Conservation (phyloP, 1,284 basidiomycete species). For the Ceraceosorus guamensis region DNA sequence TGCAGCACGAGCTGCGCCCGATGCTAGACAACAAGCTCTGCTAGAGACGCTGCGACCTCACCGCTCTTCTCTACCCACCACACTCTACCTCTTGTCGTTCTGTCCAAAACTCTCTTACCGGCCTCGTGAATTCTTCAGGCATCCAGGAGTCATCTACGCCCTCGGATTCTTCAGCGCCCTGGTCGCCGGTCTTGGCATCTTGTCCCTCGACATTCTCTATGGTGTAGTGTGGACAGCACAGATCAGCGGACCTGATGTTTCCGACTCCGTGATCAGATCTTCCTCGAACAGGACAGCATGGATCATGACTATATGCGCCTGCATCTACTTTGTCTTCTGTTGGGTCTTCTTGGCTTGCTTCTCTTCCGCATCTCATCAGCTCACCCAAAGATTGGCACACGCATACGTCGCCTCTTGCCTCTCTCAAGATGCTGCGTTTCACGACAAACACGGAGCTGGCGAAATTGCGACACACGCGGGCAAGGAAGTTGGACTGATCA, state of each 20-base stretch:
- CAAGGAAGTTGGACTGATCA: constrained; percentile 50
- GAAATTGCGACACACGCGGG: constrained; percentile 49
- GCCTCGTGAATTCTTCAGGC: constrained; percentile 22
- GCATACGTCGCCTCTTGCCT: constrained; percentile 50
- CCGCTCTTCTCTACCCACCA: constrained; percentile 13
- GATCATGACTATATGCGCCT: constrained; percentile 48
- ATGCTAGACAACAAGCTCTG: not conserved
- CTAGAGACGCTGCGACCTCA: constrained; percentile 7
- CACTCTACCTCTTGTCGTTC: constrained; percentile 39
- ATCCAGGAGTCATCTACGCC: constrained; percentile 33
- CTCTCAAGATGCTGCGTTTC: constrained; percentile 50
- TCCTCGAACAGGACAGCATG: constrained; percentile 40
- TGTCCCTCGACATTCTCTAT: constrained; percentile 40
- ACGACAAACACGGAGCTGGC: constrained; percentile 51
- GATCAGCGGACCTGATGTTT: constrained; percentile 20
- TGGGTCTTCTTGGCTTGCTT: constrained; percentile 39
- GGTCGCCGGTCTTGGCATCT: constrained; percentile 26
- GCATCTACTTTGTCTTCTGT: constrained; percentile 34
- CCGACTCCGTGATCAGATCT: constrained; percentile 17
- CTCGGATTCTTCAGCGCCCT: constrained; percentile 30
- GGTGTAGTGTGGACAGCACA: constrained; percentile 34
- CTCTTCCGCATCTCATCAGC: constrained; percentile 43
- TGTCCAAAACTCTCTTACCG: constrained; percentile 12
- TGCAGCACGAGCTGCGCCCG: too few species aligned
- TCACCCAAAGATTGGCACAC: constrained; percentile 46